phyloP scores from a whole-genome alignment of 257 asterid genomes.

The Solanum stenotomum region DNA sequence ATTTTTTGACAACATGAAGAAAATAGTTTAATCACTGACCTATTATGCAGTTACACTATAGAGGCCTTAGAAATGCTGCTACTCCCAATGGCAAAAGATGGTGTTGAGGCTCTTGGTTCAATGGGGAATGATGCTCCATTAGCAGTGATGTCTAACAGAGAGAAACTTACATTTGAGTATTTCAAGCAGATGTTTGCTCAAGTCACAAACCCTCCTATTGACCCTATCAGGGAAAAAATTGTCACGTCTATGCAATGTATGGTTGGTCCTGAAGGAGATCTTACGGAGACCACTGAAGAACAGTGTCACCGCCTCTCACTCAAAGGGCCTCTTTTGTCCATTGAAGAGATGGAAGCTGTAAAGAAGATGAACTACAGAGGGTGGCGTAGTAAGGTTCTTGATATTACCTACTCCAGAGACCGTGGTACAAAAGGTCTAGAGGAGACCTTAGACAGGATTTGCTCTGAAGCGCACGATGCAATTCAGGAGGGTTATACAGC shows the following conservation, averaged over 20 bases:
- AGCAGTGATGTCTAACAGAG: conserved; percentile 97
- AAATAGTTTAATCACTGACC: conserved; percentile 1
- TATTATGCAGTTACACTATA: conserved; percentile 64
- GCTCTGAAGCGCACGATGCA: conserved; percentile 81
- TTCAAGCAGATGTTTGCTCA: conserved; percentile 99
- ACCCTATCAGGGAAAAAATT: conserved; percentile 96
- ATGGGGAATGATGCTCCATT: conserved; percentile 99
- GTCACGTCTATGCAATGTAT: conserved; percentile 97
- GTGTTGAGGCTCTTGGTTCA: conserved; percentile 95
- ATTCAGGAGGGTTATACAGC: conserved; percentile 86
- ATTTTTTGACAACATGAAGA: not conserved
- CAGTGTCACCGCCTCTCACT: conserved; percentile 93
- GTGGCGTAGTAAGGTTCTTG: conserved; percentile 94
- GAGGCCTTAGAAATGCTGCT: conserved; percentile 94
- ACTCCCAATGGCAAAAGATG: conserved; percentile 97
- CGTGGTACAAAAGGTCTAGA: conserved; percentile 81
- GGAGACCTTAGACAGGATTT: conserved; percentile 84
- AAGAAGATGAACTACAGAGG: conserved; percentile 92
- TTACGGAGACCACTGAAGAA: conserved; percentile 93
- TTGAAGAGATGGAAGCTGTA: conserved; percentile 85
- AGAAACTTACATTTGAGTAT: conserved; percentile 87
- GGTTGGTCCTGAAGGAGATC: conserved; percentile 99
- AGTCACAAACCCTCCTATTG: conserved; percentile 98
- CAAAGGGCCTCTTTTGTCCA: conserved; percentile 79
- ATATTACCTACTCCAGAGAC: conserved; percentile 65